Percentiles rank a stretch among this genome's conserved stretches.
phyloP scores from a whole-genome alignment of 2,329 filamentous ascomycete species.

The Daldinia sp. region DNA sequence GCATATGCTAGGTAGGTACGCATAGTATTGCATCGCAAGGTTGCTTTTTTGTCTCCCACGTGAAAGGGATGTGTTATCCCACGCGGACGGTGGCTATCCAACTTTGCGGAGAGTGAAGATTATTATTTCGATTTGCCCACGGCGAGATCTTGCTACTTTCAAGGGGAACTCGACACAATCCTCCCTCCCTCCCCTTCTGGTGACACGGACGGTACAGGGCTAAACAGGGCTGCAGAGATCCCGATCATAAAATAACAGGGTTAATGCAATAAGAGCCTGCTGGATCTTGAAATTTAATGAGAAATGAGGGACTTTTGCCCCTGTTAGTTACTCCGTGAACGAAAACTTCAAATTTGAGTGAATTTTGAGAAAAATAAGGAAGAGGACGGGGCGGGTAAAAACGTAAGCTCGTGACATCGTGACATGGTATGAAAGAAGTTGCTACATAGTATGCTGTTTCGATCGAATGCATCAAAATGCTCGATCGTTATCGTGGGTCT shows the following conservation, averaged over 20 bases:
- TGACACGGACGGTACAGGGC: constrained; percentile 26
- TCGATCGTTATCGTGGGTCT: background rate
- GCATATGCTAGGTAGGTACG: background rate
- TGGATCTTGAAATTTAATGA: constrained; percentile 3
- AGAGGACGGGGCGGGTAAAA: background rate
- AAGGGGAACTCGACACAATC: background rate
- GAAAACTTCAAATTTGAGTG: constrained; percentile 14
- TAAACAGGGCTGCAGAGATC: constrained; percentile 34
- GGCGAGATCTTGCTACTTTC: constrained; percentile 15
- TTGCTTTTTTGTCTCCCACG: background rate
- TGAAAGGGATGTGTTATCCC: background rate
- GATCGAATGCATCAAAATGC: constrained; percentile 4
- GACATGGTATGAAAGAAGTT: constrained; percentile 4
- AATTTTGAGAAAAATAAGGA: constrained; percentile 7
- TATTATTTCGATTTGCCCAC: constrained; percentile 5
- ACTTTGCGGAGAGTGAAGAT: background rate
- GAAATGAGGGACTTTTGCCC: constrained; percentile 29
- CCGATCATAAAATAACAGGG: constrained; percentile 19
- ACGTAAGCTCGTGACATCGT: constrained; percentile 9
- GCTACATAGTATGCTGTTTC: no score
- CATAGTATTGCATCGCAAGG: background rate
- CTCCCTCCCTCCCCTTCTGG: constrained; percentile 1
- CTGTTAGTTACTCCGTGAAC: background rate
- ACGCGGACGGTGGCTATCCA: background rate
- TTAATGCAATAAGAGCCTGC: background rate